These are phyloP conservation scores for Xerocomellus chrysenteron DNA, from an alignment of 768 basidiomycete species.

Conservation along the genomic window DNA sequence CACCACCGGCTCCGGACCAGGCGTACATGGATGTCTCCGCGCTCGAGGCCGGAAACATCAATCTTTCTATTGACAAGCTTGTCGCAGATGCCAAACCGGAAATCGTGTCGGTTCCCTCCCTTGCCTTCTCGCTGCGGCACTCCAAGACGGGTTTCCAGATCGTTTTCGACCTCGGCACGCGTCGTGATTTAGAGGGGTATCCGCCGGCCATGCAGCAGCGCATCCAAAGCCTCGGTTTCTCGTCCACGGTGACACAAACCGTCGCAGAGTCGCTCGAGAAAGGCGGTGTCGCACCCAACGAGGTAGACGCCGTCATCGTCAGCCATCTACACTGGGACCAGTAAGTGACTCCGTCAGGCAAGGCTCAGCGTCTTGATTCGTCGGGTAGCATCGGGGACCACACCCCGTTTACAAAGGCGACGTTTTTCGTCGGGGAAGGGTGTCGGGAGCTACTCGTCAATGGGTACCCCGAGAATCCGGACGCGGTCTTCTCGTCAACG, in stretches of 20 bases:
- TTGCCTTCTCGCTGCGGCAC: conserved; percentile 55
- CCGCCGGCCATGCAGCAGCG: conserved; percentile 34
- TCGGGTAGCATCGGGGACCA: conserved; percentile 42
- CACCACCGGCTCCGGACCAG: conserved; percentile 35
- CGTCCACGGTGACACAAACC: conserved; percentile 29
- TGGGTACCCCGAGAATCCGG: conserved; percentile 44
- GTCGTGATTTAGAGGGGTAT: conserved; percentile 45
- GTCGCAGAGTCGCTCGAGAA: conserved; percentile 48
- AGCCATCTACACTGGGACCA: conserved; percentile 58
- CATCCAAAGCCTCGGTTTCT: conserved; percentile 9
- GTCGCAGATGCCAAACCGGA: conserved; percentile 36
- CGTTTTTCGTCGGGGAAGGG: conserved; percentile 48
- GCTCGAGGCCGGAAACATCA: conserved; percentile 50
- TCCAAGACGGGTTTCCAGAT: conserved; percentile 39
- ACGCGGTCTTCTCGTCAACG: conserved; percentile 31
- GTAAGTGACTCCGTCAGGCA: conserved; percentile 7
- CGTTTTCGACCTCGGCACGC: conserved; percentile 58
- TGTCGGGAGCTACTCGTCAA: conserved; percentile 35
- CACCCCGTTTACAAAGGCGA: conserved; percentile 43
- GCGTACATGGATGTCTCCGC: conserved; percentile 55
- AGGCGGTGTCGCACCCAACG: conserved; percentile 45
- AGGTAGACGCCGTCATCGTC: conserved; percentile 46
- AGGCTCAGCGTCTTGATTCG: background rate
- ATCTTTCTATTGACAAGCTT: conserved; percentile 37
- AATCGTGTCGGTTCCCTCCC: conserved; percentile 39